Evolutionary conservation across 2,329 filamentous ascomycete genomes (phyloP), one percentile per base, ranked within the genome.

Genomic region (Fusarium buharicum): DNA sequence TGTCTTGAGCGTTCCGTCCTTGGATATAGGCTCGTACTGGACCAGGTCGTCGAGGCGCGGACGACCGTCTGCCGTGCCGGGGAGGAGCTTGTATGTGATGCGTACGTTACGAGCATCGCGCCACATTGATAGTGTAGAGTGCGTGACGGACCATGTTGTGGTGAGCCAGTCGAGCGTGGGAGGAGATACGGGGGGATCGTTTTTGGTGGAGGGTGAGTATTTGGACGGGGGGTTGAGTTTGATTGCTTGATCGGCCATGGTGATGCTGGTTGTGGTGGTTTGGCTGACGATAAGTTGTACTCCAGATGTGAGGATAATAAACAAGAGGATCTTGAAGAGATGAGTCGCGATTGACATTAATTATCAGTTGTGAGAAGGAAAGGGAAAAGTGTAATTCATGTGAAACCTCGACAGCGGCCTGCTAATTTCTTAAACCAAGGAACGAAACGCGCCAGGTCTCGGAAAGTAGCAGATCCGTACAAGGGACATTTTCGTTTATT

Each of bases 91-190:
- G 81, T 96, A 96, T 30, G 86, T 90, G 73, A 96, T 94, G 69
- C 84, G 84, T 13, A 96, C 91, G 76, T 95, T 95, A 73, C 87
- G 88, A 49, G 90, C 88, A 41, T 85, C 84, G 68, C 87, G 87
- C 92, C 92, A 96, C 90, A 95, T 93, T 62, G 84, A 78, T 11
- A 93, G 85, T 6, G 89, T 91, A 5, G 87, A 90, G 77, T 92
- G 89, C 11, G 89, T 91, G 53, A 93, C 89, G 67, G 84, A 78
- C 90, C 90, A 93, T 56, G 86, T 90, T 58, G 87, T 81, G 48
- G 81, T 76, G 40, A 92, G 83, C 82, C 84, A 90, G 54, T 82
- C 75, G 22, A 86, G 74, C 3, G 55, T 59, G 3, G 83, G 72
- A 5, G 87, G 86, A 2, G 79, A 63, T 13, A 74, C 78, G 43